phyloP scores from a whole-genome alignment of 2,329 filamentous ascomycete genomes.

The Xylariaceae sp. region DNA sequence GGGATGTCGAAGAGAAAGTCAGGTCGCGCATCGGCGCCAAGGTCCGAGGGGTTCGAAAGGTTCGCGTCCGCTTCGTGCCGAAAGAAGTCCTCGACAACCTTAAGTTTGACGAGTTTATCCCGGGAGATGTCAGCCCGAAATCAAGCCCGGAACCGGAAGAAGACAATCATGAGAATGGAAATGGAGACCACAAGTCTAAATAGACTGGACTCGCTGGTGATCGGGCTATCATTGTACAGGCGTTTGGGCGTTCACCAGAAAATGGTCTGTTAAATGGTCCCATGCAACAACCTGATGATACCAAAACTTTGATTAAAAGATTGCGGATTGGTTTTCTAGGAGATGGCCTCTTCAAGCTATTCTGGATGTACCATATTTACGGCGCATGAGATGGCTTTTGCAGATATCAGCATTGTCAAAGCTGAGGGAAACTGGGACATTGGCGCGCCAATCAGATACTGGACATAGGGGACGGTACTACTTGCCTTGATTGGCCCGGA shows the following conservation, averaged over 20 bases:
- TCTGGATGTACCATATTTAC: conserved; percentile 22
- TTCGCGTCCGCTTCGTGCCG: conserved; percentile 79
- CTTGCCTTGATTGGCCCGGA: no score
- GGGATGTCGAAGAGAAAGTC: conserved; percentile 67
- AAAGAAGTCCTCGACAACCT: conserved; percentile 55
- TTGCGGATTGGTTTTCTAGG: background rate
- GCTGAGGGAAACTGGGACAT: background rate
- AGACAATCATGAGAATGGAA: conserved; percentile 38
- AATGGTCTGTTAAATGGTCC: conserved; percentile 1
- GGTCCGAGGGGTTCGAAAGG: conserved; percentile 77
- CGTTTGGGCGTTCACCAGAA: conserved; percentile 22
- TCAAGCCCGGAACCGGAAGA: conserved; percentile 59
- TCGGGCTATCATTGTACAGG: conserved; percentile 7
- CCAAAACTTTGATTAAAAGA: conserved; percentile 8
- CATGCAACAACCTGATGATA: conserved; percentile 12
- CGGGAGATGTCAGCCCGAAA: conserved; percentile 54
- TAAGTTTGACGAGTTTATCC: conserved; percentile 74
- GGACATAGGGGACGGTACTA: no score
- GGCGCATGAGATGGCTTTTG: conserved; percentile 5
- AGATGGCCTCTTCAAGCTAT: conserved; percentile 5
- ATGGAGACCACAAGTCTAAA: conserved; percentile 23
- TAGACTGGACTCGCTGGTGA: conserved; percentile 3
- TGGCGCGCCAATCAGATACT: background rate
- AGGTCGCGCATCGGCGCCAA: conserved; percentile 68
- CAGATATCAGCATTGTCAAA: conserved; percentile 4